Percentiles rank a stretch among this genome's conserved stretches.
Evolutionary conservation across 2,329 filamentous ascomycete species (phyloP).

Genomic region (Hymenotorrendiella dingleyae): DNA sequence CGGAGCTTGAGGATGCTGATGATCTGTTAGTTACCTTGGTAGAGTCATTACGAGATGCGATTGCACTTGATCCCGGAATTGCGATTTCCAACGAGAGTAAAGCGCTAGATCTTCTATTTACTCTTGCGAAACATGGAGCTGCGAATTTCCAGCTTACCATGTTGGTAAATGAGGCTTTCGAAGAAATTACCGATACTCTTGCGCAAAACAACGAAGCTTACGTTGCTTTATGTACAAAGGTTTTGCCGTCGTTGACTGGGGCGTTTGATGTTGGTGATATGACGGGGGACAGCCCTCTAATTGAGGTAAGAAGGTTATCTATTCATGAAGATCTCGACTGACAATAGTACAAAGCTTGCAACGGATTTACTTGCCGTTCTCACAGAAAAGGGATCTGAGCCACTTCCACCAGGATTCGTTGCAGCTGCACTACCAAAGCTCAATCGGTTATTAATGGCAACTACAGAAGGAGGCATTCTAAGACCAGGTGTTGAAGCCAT

Average conservation of each 20-base stretch:
- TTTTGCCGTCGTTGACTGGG: constrained; percentile 79
- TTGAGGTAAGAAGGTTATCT: constrained; percentile 50
- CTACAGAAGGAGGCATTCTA: constrained; percentile 80
- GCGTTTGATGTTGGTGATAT: constrained; percentile 84
- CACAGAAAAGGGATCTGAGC: constrained; percentile 75
- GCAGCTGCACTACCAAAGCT: constrained; percentile 82
- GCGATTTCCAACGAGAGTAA: constrained; percentile 66
- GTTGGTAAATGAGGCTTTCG: constrained; percentile 84
- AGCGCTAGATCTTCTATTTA: constrained; percentile 79
- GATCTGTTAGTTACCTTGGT: constrained; percentile 87
- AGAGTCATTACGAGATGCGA: constrained; percentile 77
- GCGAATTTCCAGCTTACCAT: constrained; percentile 87
- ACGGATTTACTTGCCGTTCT: constrained; percentile 78
- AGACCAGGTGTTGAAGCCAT: constrained; percentile 80
- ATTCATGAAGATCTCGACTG: background rate
- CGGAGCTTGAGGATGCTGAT: constrained; percentile 80
- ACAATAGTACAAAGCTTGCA: constrained; percentile 51
- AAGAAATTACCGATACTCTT: constrained; percentile 71
- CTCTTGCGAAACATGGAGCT: constrained; percentile 80
- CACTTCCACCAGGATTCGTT: constrained; percentile 81
- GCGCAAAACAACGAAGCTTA: constrained; percentile 65
- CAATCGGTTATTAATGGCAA: constrained; percentile 73
- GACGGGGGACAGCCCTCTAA: constrained; percentile 77
- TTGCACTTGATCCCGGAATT: constrained; percentile 70
- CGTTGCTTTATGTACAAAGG: constrained; percentile 73